Base-by-base conservation (phyloP, 495 filamentous ascomycete genomes). In the Lepidopterella palustris region DNA sequence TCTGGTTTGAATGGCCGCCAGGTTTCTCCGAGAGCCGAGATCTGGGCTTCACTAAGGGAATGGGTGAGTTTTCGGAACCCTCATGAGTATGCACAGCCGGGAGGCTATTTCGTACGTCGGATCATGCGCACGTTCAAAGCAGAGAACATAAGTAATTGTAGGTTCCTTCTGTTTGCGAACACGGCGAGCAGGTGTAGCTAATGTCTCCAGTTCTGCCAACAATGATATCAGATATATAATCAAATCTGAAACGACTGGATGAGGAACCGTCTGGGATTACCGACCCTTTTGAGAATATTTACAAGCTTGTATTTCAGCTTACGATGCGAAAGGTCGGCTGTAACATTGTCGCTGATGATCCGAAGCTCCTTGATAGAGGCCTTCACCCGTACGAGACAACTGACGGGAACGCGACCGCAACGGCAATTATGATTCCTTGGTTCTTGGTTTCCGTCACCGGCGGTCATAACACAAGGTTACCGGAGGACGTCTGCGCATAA, bases 341-440 rank as follows among this genome's bases (percentile, higher is more conserved):
- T 55, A 67, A 72, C 50, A 77, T 79, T 26, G 73, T 79, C 35
- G 75, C 74, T 40, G 70, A 75, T 3, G 66, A 72, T 49, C 69
- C 70, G 0, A 42, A 59, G 29, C 57, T 74, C n/a, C 53, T 74
- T 25, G 62, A 65, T 0, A 53, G 66, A 29, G 70, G 70, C 4
- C 70, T 80, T 1, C 10, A 62, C 20, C 54, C 65, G 24, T 78
- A 74, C 57, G 69, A 76, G 27, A 64, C 47, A 29, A 65, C 78
- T 50, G 72, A 75, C 53, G 28, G 59, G 9, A 60, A 52, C 50
- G 57, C 62, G 45, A 72, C 69, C 1, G 61, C 72, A 15, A 42
- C 64, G 3, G 60, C 60, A 8, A 68, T 80, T 53, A 73, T 78
- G 58, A 77, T 79, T 58, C 78, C 76, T 2, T 77, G 73, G n/a